These are phyloP conservation scores for Deinandra increscens DNA, from an alignment of 129 eudicot genomes.

Conservation along the genomic window DNA sequence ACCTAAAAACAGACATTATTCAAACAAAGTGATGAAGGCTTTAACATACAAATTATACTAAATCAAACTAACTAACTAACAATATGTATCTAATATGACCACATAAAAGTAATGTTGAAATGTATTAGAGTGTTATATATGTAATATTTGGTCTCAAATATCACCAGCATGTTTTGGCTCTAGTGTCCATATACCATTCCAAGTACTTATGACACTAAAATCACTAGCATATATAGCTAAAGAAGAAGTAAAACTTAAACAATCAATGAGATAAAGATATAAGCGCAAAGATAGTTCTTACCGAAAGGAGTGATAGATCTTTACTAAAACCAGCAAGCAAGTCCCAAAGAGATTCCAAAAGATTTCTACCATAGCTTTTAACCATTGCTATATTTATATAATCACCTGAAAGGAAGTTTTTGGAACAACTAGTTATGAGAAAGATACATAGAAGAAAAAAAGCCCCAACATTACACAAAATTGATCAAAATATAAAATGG, in stretches of 20 bases:
- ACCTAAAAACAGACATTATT: background rate
- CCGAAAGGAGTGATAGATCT: slow-evolving; percentile 58
- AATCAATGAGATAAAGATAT: background rate
- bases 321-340: slow-evolving; percentile 42
- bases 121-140: too few relatives aligned
- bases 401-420: slow-evolving; percentile 52
- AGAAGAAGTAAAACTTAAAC: background rate
- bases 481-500: background rate
- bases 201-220: too few relatives aligned
- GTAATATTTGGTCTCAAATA: too few relatives aligned
- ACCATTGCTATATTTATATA: slow-evolving; percentile 72
- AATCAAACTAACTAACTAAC: background rate
- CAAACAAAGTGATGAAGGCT: background rate
- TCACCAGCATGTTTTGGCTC: too few relatives aligned
- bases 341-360: slow-evolving; percentile 40
- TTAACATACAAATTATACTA: background rate
- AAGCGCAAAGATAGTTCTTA: slow-evolving; percentile 32
- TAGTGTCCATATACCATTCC: too few relatives aligned
- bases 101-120: too few relatives aligned
- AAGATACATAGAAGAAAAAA: slow-evolving; percentile 3
- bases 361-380: slow-evolving; percentile 33
- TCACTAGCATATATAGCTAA: background rate
- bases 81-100: too few relatives aligned
- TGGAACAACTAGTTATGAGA: background rate
- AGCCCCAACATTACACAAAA: background rate